These are phyloP conservation scores for Phalaenopsis equestris DNA, from an alignment of 106 monocot species.

Conservation along the genomic window DNA sequence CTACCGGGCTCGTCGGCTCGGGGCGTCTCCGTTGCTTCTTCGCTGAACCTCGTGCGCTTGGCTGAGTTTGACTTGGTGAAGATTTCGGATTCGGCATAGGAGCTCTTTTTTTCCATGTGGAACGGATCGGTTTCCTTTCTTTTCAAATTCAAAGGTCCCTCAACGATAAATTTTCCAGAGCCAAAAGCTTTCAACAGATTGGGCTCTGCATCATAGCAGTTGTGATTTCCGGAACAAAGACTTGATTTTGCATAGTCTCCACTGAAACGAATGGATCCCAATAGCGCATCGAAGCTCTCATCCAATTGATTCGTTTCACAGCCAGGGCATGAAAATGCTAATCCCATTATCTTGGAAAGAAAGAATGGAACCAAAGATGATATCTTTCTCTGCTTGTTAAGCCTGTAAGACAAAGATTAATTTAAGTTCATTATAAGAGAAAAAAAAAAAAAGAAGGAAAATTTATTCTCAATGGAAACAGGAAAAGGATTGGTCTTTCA, in stretches of 20 bases:
- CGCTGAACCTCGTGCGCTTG: constrained; percentile 18
- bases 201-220: constrained; percentile 22
- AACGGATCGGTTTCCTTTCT: constrained; percentile 22
- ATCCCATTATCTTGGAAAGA: background rate
- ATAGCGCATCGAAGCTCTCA: background rate
- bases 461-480: no score
- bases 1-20: background rate
- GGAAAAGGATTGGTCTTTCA: no score
- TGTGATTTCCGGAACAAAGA: constrained; percentile 29
- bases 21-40: constrained; percentile 3
- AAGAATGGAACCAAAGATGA: background rate
- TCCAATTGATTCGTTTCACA: background rate
- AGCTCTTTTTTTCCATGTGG: constrained; percentile 22
- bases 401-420: background rate
- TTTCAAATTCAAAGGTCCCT: constrained; percentile 59
- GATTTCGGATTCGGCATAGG: background rate
- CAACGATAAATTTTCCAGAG: constrained; percentile 39
- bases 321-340: background rate
- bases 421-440: background rate
- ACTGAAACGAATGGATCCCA: background rate
- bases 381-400: background rate
- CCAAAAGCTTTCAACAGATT: constrained; percentile 28
- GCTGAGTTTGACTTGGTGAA: background rate
- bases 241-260: constrained; percentile 1
- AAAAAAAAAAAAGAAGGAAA: background rate